Evolutionary conservation across 331 rosid genomes (phyloP).

Genomic region (Prunus yedoensis): DNA sequence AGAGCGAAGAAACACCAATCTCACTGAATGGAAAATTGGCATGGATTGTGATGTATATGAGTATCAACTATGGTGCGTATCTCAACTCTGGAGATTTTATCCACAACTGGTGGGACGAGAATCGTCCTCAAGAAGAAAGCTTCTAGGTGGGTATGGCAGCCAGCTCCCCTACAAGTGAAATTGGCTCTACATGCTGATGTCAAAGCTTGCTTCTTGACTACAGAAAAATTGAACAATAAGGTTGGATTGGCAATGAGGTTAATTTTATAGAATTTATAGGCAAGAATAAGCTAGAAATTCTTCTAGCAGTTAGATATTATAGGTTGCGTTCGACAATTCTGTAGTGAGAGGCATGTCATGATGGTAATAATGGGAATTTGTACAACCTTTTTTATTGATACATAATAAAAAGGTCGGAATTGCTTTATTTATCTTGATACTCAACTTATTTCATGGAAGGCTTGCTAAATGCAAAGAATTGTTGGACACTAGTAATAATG

Average conservation of each 20-base stretch:
- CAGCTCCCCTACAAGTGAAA: background rate
- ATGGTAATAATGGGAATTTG: background rate
- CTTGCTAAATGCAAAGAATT: background rate
- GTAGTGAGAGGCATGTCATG: background rate
- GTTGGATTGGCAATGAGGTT: slow-evolving; percentile 4
- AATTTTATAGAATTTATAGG: slow-evolving; percentile 1
- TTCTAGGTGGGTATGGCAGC: slow-evolving; percentile 9
- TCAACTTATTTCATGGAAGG: background rate
- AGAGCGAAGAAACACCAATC: slow-evolving; percentile 98
- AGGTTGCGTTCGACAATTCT: background rate
- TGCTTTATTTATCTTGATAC: background rate
- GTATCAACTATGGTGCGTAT: background rate
- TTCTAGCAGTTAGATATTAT: slow-evolving; percentile 5
- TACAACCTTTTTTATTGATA: background rate
- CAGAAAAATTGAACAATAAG: background rate
- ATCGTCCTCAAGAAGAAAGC: slow-evolving; percentile 16
- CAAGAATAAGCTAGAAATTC: slow-evolving; percentile 30
- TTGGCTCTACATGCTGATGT: slow-evolving; percentile 23
- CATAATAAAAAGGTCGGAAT: background rate
- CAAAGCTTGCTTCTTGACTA: slow-evolving; percentile 16
- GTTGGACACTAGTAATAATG: no score
- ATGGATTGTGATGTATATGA: slow-evolving; percentile 17
- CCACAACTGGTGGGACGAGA: slow-evolving; percentile 8
- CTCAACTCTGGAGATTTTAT: background rate
- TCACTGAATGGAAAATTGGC: slow-evolving; percentile 49